Evolutionary conservation across 805 yeast genomes (phyloP), one percentile per base, ranked within the genome.

Genomic region (Saturnispora halmiae): DNA sequence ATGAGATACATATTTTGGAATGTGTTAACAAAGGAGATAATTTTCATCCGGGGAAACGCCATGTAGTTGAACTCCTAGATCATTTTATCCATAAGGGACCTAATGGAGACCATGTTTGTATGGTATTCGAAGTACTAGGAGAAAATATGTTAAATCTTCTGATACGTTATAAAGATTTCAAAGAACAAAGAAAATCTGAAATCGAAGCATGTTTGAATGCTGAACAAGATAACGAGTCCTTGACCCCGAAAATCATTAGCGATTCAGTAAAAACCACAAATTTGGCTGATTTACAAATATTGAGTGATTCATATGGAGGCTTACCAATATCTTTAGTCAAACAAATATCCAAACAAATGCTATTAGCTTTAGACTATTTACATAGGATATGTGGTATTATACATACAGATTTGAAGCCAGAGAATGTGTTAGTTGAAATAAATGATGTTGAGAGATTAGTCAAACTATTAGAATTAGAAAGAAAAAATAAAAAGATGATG

Each of bases 401-500:
- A 31, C 90, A 82, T 58, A 75, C 88, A 10, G 88, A 81, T 55
- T 66, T 82, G 38, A 82, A 82, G 57, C 87, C 88, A 2, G 88
- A 81, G 52, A 82, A 82, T 59, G 71, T 77, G 3, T 56, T 73
- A 32, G 66, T 74, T 31, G 76, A 72, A 47, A 70, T 77, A 25
- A 65, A 67, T 41, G 73, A 75, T 47, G 75, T 73, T 35, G 75
- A 73, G 46, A 66, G 63, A 44, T 64, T 76, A 35, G 71, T 76
- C 31, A 57, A 63, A 34, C 37, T 64, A 37, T 54, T 71, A 31
- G 75, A 70, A 55, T 45, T 60, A 49, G 58, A 64, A 51, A 42
- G 58, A 20, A 53, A 47, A 38, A 48, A 46, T 33, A 52, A 49
- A 33, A 54, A 50, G 38, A 24, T 49, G 28, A 41, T 46, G 31